Conservation (phyloP, 139 green algal genomes). For the Protoeuglena noctilucae region DNA sequence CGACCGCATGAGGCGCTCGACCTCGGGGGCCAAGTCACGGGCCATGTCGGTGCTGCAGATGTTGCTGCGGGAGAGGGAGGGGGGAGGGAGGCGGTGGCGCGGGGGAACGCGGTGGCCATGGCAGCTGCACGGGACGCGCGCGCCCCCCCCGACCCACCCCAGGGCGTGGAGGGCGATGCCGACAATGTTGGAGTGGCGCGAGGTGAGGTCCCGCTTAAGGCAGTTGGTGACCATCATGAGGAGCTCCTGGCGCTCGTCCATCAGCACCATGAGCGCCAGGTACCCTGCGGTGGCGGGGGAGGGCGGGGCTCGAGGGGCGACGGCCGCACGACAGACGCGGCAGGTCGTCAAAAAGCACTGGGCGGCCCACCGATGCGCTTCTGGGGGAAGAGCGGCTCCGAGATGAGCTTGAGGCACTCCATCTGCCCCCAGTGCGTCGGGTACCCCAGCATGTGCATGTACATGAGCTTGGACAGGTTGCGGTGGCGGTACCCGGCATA, state of each 20-base stretch:
- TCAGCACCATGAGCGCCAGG: conserved; percentile 88
- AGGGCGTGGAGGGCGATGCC: conserved; percentile 83
- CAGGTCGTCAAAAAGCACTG: conserved; percentile 2
- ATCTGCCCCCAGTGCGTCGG: conserved; percentile 99
- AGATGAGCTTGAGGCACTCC: conserved; percentile 96
- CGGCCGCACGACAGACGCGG: background rate
- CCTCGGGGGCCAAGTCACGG: conserved; percentile 80
- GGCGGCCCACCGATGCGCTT: conserved; percentile 42
- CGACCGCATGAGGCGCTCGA: conserved; percentile 63
- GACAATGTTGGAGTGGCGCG: conserved; percentile 68
- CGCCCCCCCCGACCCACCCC: no score
- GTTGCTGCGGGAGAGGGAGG: conserved; percentile 42
- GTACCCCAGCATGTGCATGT: conserved; percentile 99
- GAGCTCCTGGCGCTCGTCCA: conserved; percentile 95
- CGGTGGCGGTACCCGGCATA: conserved; percentile 38
- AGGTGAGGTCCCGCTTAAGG: conserved; percentile 87
- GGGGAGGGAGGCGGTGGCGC: no score
- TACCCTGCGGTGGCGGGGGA: conserved; percentile 90
- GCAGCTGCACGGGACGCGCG: no score
- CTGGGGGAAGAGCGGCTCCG: conserved; percentile 56
- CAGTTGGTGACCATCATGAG: conserved; percentile 99
- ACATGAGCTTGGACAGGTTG: conserved; percentile 99
- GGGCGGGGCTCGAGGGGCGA: background rate
- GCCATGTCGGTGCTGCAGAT: conserved; percentile 96
- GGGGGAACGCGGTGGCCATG: no score